Base-by-base conservation (phyloP, 164 flowering plant species). In the Annona squamosa region DNA sequence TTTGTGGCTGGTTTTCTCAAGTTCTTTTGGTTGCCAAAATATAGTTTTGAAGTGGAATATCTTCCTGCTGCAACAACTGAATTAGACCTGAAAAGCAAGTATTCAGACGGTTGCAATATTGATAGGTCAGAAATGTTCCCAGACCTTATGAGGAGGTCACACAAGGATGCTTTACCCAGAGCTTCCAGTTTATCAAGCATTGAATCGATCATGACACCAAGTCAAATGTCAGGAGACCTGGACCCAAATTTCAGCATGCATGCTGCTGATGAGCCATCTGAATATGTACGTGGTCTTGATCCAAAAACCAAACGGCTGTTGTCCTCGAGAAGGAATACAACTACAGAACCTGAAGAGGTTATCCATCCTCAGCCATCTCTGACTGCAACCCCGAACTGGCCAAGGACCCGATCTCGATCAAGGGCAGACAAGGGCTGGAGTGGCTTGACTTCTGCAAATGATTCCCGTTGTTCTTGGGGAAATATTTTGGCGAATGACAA, bases 151-250 rank as follows among this genome's bases (percentile, higher is more conserved):
- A 84, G 89, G 73, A 91, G 84, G 83, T 86, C 98, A 56, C 85
- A 79, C 67, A 85, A 72, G 62, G 98, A 91, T 62, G 90, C 95
- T 17, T 84, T 96, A 59, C 98, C 98, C 4, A 87, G 99, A 78
- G 97, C 99, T 68, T 93, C 99, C 12, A 96, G 99, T 82, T 75
- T 96, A 70, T 96, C 99, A 56, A 96, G 99, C 81, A 96, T 96
- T 56, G 99, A 96, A 79, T 93, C 99, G 17, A 91, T 96, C 76
- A 91, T 91, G 93, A 89, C 92, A 43, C 98, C 99, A 63, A 88
- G 89, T 72, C 86, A 91, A 63, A 87, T 87, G 85, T 95, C 99
- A 74, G 96, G 88, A 44, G 99, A 95, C 72, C 52, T 87, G 79
- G 99, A 91, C 76, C 85, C 92, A 52, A 86, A 90, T 56, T 75